These are phyloP conservation scores for Amanita rubescens DNA, from an alignment of 768 basidiomycete species.

Conservation along the genomic window DNA sequence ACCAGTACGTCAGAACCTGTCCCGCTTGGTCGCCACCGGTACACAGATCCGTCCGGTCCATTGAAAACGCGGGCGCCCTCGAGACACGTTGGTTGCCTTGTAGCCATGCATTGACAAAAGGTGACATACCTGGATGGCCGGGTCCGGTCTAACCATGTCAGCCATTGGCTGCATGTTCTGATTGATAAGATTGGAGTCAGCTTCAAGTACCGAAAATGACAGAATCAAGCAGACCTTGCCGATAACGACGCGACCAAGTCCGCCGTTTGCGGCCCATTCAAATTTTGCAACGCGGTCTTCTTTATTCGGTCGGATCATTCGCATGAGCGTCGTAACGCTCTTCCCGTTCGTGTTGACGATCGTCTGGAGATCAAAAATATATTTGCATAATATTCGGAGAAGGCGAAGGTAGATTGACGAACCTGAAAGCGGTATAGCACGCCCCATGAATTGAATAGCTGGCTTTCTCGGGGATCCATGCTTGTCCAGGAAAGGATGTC, in stretches of 20 bases:
- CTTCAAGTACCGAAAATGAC: slow-evolving; percentile 15
- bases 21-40: slow-evolving; percentile 71
- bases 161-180: slow-evolving; percentile 77
- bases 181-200: slow-evolving; percentile 20
- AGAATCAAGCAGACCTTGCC: slow-evolving; percentile 53
- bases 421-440: slow-evolving; percentile 79
- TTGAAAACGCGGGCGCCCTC: slow-evolving; percentile 66
- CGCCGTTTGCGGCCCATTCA: slow-evolving; percentile 79
- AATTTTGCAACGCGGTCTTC: slow-evolving; percentile 86
- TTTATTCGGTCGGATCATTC: slow-evolving; percentile 74
- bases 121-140: slow-evolving; percentile 48
- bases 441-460: slow-evolving; percentile 76
- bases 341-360: slow-evolving; percentile 53
- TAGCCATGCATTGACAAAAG: not conserved
- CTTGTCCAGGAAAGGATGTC: slow-evolving; percentile 85
- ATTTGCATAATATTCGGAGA: slow-evolving; percentile 11
- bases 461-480: slow-evolving; percentile 78
- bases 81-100: slow-evolving; percentile 6
- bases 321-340: slow-evolving; percentile 72
- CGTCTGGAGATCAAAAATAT: slow-evolving; percentile 44
- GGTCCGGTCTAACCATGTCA: slow-evolving; percentile 70
- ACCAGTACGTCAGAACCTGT: slow-evolving; percentile 55
- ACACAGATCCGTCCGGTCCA: slow-evolving; percentile 75
- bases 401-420: slow-evolving; percentile 18
- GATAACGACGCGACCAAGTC: slow-evolving; percentile 78